These are phyloP conservation scores for Cryptococcus sp. DNA, from an alignment of 1,284 basidiomycete species.

Conservation along the genomic window DNA sequence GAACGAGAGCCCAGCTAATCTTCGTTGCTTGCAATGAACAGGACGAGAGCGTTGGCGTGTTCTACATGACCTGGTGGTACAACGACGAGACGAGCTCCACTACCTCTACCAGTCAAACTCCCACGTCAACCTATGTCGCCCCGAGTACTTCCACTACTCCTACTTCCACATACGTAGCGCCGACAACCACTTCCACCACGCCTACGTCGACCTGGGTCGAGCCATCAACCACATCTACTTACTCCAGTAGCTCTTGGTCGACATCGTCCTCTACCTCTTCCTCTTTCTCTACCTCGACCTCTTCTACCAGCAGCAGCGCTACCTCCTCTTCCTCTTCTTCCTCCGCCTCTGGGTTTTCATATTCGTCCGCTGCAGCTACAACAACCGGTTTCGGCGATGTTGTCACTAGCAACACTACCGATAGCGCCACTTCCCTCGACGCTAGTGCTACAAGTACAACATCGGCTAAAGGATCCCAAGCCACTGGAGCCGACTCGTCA, in stretches of 20 bases:
- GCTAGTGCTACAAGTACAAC: slow-evolving; percentile 11
- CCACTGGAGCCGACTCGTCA: slow-evolving; percentile 5
- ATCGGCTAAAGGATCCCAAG: slow-evolving; percentile 4
- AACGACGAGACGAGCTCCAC: slow-evolving; percentile 45
- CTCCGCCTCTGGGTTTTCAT: slow-evolving; percentile 23
- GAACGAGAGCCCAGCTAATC: slow-evolving; percentile 49
- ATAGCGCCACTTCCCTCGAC: slow-evolving; percentile 6
- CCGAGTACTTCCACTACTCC: slow-evolving; percentile 29
- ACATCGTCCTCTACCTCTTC: slow-evolving; percentile 24
- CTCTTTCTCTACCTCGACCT: slow-evolving; percentile 29
- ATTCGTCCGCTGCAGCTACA: background rate
- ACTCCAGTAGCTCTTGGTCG: slow-evolving; percentile 29
- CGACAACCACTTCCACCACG: slow-evolving; percentile 34
- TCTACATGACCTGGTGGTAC: slow-evolving; percentile 64
- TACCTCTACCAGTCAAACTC: slow-evolving; percentile 24
- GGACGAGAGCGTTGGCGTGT: slow-evolving; percentile 55
- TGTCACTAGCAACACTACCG: background rate
- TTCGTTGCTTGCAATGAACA: slow-evolving; percentile 20
- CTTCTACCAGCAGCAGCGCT: slow-evolving; percentile 34
- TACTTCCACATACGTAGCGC: slow-evolving; percentile 38
- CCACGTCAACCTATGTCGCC: slow-evolving; percentile 20
- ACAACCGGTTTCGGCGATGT: background rate
- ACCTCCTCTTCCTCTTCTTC: slow-evolving; percentile 36
- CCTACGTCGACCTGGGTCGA: slow-evolving; percentile 31
- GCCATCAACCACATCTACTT: slow-evolving; percentile 34